These are phyloP conservation scores for Meredithiella fracta DNA, from an alignment of 2,329 filamentous ascomycete genomes.

Conservation along the genomic window DNA sequence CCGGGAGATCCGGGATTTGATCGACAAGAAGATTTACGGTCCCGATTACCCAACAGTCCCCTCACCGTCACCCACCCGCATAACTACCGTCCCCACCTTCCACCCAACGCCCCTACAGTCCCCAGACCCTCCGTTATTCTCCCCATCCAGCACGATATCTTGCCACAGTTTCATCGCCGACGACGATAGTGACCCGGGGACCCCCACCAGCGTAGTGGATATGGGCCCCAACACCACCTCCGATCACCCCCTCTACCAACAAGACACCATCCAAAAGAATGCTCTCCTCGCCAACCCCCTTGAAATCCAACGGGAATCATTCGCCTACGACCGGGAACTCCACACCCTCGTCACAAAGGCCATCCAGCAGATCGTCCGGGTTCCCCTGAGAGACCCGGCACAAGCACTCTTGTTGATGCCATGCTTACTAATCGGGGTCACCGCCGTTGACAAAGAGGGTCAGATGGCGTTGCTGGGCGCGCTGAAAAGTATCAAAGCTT, in stretches of 20 bases:
- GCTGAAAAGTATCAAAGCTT: slow-evolving; percentile 35
- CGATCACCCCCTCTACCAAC: too few relatives aligned
- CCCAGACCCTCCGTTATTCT: not conserved
- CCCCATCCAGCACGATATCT: not conserved
- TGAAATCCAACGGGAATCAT: not conserved
- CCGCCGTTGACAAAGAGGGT: slow-evolving; percentile 36
- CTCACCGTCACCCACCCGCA: not conserved
- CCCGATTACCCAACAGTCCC: not conserved
- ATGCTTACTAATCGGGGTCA: slow-evolving; percentile 43
- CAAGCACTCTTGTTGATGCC: slow-evolving; percentile 45
- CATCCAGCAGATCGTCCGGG: slow-evolving; percentile 35
- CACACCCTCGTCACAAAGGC: slow-evolving; percentile 40
- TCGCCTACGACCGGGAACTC: slow-evolving; percentile 18
- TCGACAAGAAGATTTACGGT: slow-evolving; percentile 1
- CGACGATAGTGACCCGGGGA: not conserved
- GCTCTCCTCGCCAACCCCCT: not conserved
- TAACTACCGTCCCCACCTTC: too few relatives aligned
- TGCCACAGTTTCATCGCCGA: not conserved
- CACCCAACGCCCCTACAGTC: not conserved
- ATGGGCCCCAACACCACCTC: too few relatives aligned
- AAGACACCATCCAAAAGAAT: not conserved
- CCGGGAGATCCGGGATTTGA: not conserved
- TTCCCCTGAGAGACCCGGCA: slow-evolving; percentile 39
- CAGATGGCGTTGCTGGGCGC: slow-evolving; percentile 35
- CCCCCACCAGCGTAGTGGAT: not conserved